Evolutionary conservation across 129 eudicot genomes (phyloP).

Genomic region (Flaveria brownii): DNA sequence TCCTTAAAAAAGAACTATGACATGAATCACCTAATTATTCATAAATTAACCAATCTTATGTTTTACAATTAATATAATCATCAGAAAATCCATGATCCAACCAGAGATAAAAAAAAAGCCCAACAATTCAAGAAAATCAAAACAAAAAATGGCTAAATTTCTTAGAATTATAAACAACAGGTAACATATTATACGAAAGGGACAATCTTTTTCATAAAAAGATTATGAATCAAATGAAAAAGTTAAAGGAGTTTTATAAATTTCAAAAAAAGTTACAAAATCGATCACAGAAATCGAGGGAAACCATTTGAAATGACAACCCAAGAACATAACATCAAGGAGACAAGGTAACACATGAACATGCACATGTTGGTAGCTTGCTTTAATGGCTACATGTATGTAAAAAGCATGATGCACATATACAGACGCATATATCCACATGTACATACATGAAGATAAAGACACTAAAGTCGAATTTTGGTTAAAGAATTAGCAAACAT

Average conservation of each 20-base stretch:
- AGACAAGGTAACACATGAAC: constrained; percentile 41
- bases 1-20: not conserved
- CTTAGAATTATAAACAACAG: not conserved
- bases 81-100: not conserved
- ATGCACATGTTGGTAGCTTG: constrained; percentile 40
- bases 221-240: constrained; percentile 20
- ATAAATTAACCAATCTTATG: not conserved
- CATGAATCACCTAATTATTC: not conserved
- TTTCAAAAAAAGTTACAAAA: constrained; percentile 8
- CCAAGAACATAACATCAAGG: constrained; percentile 14
- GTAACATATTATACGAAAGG: not conserved
- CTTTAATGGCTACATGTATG: constrained; percentile 20
- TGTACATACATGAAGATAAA: constrained; percentile 5
- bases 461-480: not conserved
- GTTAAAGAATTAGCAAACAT: not conserved
- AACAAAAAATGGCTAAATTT: not conserved
- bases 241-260: constrained; percentile 6
- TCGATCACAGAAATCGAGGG: constrained; percentile 26
- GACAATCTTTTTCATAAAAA: constrained; percentile 1
- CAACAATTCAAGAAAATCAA: not conserved
- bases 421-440: not conserved
- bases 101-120: not conserved
- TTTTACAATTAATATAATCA: not conserved
- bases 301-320: constrained; percentile 31
- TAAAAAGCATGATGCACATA: constrained; percentile 2